phyloP scores from a whole-genome alignment of 352 stramenopile genomes.

The Pythium plurisporium region DNA sequence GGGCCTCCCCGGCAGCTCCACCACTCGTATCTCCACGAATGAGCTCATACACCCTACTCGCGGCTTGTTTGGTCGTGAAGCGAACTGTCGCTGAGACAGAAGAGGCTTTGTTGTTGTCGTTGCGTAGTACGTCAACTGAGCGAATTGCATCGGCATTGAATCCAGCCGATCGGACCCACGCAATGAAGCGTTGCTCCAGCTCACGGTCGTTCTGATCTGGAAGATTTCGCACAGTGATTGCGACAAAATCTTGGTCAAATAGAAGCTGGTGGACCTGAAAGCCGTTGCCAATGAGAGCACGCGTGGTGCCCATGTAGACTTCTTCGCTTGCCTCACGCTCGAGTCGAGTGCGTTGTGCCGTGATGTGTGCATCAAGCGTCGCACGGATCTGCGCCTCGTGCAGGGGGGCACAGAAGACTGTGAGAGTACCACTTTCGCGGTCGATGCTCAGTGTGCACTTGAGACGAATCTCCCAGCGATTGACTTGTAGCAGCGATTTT shows the following conservation, averaged over 20 bases:
- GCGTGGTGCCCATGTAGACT: conserved; percentile 22
- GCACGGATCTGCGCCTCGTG: conserved; percentile 7
- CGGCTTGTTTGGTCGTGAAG: conserved; percentile 15
- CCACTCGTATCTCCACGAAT: conserved; percentile 18
- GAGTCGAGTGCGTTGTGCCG: neutral
- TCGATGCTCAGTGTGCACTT: conserved; percentile 23
- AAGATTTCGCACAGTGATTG: conserved; percentile 13
- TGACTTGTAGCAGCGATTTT: conserved; percentile 16
- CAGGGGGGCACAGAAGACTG: conserved; percentile 16
- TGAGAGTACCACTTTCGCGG: conserved; percentile 2
- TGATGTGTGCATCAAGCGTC: neutral
- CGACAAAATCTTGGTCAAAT: conserved; percentile 20
- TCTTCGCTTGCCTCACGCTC: conserved; percentile 10
- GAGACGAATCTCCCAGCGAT: conserved; percentile 16
- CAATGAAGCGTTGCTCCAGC: conserved; percentile 3
- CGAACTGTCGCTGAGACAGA: conserved; percentile 10
- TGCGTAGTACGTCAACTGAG: conserved; percentile 4
- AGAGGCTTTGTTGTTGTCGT: neutral
- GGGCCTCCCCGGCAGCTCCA: neutral
- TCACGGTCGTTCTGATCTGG: neutral
- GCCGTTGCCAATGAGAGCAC: conserved; percentile 16
- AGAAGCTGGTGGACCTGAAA: conserved; percentile 18
- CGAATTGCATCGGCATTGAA: conserved; percentile 1
- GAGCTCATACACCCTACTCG: conserved; percentile 8
- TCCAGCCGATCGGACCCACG: neutral